Evolutionary conservation across 805 yeast genomes (phyloP).

Genomic region (Metschnikowia kofuensis): DNA sequence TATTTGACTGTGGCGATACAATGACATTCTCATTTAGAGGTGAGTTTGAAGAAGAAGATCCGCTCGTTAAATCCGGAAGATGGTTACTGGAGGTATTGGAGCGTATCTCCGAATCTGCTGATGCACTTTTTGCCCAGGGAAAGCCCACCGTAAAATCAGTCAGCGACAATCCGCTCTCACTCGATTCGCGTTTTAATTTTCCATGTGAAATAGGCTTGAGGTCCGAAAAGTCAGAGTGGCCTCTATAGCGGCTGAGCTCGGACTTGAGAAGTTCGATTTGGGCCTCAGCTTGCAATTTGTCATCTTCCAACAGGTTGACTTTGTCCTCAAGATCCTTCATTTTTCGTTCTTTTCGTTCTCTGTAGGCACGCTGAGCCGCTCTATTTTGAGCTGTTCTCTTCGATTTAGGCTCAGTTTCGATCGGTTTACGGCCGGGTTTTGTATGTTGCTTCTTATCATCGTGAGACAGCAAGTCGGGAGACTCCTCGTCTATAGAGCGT

Average conservation of each 20-base stretch:
- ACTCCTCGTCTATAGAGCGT: slow-evolving; percentile 28
- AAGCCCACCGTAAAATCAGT: slow-evolving; percentile 42
- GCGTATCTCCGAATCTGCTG: slow-evolving; percentile 4
- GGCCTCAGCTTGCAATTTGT: slow-evolving; percentile 61
- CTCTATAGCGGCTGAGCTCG: slow-evolving; percentile 65
- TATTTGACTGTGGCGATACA: slow-evolving; percentile 31
- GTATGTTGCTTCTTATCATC: slow-evolving; percentile 39
- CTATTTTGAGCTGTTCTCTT: slow-evolving; percentile 95
- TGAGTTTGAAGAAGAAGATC: slow-evolving; percentile 36
- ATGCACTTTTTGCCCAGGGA: slow-evolving; percentile 44
- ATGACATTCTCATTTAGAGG: slow-evolving; percentile 37
- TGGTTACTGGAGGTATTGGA: slow-evolving; percentile 10
- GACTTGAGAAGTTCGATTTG: slow-evolving; percentile 73
- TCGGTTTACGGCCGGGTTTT: slow-evolving; percentile 81
- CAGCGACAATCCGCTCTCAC: not conserved
- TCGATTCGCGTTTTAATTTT: slow-evolving; percentile 2
- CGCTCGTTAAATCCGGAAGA: slow-evolving; percentile 36
- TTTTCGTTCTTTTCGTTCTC: slow-evolving; percentile 88
- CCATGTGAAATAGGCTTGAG: slow-evolving; percentile 13
- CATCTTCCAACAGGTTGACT: slow-evolving; percentile 68
- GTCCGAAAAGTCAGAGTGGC: slow-evolving; percentile 28
- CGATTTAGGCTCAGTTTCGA: slow-evolving; percentile 74
- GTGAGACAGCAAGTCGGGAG: slow-evolving; percentile 19
- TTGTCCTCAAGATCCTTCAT: slow-evolving; percentile 82
- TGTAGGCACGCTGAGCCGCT: slow-evolving; percentile 97